Evolutionary conservation across 2,329 filamentous ascomycete species (phyloP), one percentile per base, ranked within the genome.

Genomic region (Gaeumannomyces tritici): DNA sequence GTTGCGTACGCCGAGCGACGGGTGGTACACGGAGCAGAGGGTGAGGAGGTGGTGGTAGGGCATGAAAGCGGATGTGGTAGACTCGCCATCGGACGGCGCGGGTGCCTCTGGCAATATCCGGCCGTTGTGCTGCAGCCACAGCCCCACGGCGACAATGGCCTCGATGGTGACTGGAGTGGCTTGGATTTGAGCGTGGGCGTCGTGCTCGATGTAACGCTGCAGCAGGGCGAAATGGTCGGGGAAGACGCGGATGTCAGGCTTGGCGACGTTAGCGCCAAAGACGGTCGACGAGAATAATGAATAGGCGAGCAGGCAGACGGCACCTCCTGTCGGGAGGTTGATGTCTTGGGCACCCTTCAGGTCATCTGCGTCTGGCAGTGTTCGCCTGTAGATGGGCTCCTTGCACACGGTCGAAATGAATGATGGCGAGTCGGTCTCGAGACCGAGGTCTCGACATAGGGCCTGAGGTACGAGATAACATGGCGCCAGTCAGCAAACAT

Each of bases 241-340:
- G 66, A 89, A 86, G 64, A 87, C 78, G 68, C 79, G 71, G 63
- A 87, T 77, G 6, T 79, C 75, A 2, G 84, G 84, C 55, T 74
- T 71, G 15, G 80, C 76, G 60, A 80, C 78, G 66, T 83, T 77
- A 7, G 84, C 80, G 57, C 82, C 79, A 67, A 89, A 89, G 5
- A 88, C 74, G 24, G 85, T 79, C 0, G 83, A 79, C 0, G 86
- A 83, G 67, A 88, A 87, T 55, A 87, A 76, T 75, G 82, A 84
- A 70, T 87, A 88, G 9, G 83, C 81, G 21, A 85, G 74, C 47
- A 89, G 74, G 65, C 83, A 85, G 15, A 86, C 73, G 28, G 82
- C 76, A 4, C 86, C 86, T 6, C 81, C 80, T 1, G 81, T 81
- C 0, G 86, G 87, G 2, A 88, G 75, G 57, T 80, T 77, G 58